Evolutionary conservation across 768 basidiomycete genomes (phyloP), one percentile per base, ranked within the genome.

Genomic region (Lactarius psammicola): DNA sequence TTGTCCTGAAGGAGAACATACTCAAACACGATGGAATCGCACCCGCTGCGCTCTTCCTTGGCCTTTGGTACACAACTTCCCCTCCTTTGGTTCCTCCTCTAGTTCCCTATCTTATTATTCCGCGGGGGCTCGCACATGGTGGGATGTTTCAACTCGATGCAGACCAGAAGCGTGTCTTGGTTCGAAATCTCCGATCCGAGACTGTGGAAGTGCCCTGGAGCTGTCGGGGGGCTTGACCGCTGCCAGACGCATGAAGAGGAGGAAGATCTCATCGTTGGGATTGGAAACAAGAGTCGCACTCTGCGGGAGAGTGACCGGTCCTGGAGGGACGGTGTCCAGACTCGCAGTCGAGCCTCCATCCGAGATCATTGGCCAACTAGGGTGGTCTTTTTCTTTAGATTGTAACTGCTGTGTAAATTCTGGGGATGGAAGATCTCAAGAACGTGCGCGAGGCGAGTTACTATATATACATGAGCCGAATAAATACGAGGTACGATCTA

Each of bases 231-330:
- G 70, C 64, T 82, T 79, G 13, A 81, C 72, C 18, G 76, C 74
- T 4, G 77, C 75, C 2, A 80, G 73, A n/a, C 69, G 59, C 2
- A 76, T 77, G 74, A 81, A 80, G 36, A 81, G 74, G 3, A 81
- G 70, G 60, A 81, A 80, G 9, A 80, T 75, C 81, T 93, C 91
- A 75, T 92, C 90, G 51, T 92, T 90, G 26, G 86, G 83, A 70
- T 92, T 89, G 4, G 72, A 72, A 31, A 92, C 11, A 3, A 36
- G 15, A n/a, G n/a, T n/a, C n/a, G n/a, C n/a, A n/a, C n/a, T n/a
- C n/a, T n/a, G n/a, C n/a, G n/a, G n/a, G n/a, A n/a, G n/a, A n/a
- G n/a, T n/a, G n/a, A n/a, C n/a, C n/a, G n/a, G n/a, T n/a, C n/a
- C n/a, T n/a, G n/a, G n/a, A n/a, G n/a, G n/a, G n/a, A n/a, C n/a